phyloP scores from a whole-genome alignment of 2,329 filamentous ascomycete genomes.

The Coniosporium tulheliwenetii region DNA sequence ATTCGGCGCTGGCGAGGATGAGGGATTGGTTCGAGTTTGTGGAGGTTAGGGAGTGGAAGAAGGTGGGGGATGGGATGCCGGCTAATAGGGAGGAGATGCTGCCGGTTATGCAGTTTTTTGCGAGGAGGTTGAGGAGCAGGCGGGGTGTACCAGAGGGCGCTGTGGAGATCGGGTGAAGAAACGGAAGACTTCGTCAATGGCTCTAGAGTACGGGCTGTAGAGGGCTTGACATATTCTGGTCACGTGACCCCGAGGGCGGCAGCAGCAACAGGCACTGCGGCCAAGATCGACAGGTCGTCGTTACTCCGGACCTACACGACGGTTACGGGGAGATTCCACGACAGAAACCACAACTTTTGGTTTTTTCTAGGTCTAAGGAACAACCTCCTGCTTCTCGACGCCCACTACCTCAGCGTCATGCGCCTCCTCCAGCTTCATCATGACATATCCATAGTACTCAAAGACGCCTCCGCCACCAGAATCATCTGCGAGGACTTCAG shows the following conservation, averaged over 20 bases:
- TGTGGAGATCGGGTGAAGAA: slow-evolving; percentile 25
- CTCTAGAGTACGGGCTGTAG: no score
- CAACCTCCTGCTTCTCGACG: no score
- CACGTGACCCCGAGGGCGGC: no score
- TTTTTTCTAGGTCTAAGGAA: no score
- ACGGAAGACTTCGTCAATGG: no score
- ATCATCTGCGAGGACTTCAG: slow-evolving; percentile 23
- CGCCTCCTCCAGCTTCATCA: slow-evolving; percentile 14
- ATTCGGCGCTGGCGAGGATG: slow-evolving; percentile 46
- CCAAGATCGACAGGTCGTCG: no score
- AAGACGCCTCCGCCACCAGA: slow-evolving; percentile 23
- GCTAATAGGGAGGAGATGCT: slow-evolving; percentile 68
- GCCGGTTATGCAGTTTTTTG: slow-evolving; percentile 76
- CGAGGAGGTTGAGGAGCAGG: slow-evolving; percentile 43
- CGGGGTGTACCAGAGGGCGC: slow-evolving; percentile 37
- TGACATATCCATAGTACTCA: slow-evolving; percentile 32
- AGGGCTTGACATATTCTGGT: no score
- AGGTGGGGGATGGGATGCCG: slow-evolving; percentile 69
- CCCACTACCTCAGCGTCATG: no score
- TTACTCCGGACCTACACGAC: no score
- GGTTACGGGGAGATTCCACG: no score
- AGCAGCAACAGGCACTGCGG: no score
- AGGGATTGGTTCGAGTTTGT: slow-evolving; percentile 40
- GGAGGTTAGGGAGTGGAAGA: slow-evolving; percentile 52
- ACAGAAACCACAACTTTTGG: no score